A percentile compares a stretch with the other conserved stretches of the same genome.
These are phyloP conservation scores for Simmondsia chinensis DNA, from an alignment of 148 eudicot species.

Conservation along the genomic window DNA sequence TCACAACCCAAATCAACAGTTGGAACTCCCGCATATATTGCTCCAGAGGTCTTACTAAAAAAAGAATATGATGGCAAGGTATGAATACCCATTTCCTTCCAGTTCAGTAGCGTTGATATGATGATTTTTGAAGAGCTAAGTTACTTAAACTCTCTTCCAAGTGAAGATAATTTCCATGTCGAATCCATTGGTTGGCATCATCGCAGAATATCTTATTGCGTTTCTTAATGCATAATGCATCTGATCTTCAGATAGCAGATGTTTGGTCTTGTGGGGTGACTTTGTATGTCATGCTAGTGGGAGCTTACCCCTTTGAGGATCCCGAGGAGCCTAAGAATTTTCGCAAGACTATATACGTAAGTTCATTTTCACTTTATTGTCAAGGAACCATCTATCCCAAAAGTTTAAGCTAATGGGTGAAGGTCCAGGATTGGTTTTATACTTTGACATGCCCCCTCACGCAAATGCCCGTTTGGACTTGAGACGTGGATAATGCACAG, in stretches of 20 bases:
- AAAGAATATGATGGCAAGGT: constrained; percentile 95
- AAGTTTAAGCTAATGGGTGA: too few species aligned
- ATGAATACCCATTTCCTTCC: too few species aligned
- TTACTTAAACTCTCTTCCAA: too few species aligned
- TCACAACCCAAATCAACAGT: constrained; percentile 96
- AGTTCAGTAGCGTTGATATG: too few species aligned
- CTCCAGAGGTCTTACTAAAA: constrained; percentile 78
- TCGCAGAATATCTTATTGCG: background rate
- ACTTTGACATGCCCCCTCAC: too few species aligned
- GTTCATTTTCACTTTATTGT: background rate
- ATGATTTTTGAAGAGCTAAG: too few species aligned
- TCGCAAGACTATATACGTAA: constrained; percentile 79
- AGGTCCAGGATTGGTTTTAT: too few species aligned
- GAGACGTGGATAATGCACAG: too few species aligned
- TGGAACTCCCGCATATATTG: constrained; percentile 96
- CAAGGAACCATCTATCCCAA: too few species aligned
- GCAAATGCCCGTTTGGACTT: too few species aligned
- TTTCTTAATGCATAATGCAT: background rate
- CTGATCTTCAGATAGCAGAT: constrained; percentile 59
- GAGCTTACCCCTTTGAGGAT: constrained; percentile 94
- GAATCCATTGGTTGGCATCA: too few species aligned
- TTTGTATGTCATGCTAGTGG: constrained; percentile 86
- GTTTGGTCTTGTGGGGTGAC: constrained; percentile 99
- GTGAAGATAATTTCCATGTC: too few species aligned
- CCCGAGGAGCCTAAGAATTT: constrained; percentile 90